Evolutionary conservation across 805 yeast species (phyloP).

Genomic region (Metschnikowia lunata): DNA sequence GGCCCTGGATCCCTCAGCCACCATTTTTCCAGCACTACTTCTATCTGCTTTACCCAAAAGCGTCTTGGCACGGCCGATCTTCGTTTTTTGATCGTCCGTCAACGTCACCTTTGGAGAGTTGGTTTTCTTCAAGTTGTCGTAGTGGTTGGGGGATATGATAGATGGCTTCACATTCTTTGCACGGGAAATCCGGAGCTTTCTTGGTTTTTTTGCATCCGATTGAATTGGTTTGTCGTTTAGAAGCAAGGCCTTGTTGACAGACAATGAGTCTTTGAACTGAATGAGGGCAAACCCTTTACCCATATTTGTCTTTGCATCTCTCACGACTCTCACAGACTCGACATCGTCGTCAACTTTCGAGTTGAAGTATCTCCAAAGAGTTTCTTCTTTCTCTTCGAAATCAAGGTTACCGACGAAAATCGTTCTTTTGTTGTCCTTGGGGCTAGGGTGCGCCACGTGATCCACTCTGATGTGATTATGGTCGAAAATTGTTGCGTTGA

Average conservation of each 20-base stretch:
- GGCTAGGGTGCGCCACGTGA: constrained; percentile 86
- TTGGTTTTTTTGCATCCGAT: constrained; percentile 28
- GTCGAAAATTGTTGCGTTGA: constrained; percentile 67
- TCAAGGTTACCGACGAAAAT: constrained; percentile 92
- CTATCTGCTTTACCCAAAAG: constrained; percentile 78
- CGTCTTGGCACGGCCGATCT: constrained; percentile 73
- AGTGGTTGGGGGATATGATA: constrained; percentile 40
- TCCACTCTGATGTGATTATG: constrained; percentile 85
- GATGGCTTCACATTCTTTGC: constrained; percentile 42
- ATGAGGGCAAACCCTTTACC: constrained; percentile 98
- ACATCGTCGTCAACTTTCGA: constrained; percentile 46
- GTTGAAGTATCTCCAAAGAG: constrained; percentile 77
- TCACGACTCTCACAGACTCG: constrained; percentile 82
- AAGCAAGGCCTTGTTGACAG: constrained; percentile 77
- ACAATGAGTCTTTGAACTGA: constrained; percentile 70
- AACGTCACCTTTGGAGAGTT: constrained; percentile 30
- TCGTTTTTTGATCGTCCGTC: constrained; percentile 66
- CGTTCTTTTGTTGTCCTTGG: constrained; percentile 77
- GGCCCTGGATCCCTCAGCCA: constrained; percentile 76
- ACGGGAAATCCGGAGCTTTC: constrained; percentile 76
- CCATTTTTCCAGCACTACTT: constrained; percentile 56
- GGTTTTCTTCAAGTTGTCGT: constrained; percentile 30
- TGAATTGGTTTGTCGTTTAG: constrained; percentile 62
- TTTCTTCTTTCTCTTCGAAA: constrained; percentile 89
- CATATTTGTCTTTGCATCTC: constrained; percentile 89